These are phyloP conservation scores for Malassezia obtusa DNA, from an alignment of 1,284 basidiomycete species.

Conservation along the genomic window DNA sequence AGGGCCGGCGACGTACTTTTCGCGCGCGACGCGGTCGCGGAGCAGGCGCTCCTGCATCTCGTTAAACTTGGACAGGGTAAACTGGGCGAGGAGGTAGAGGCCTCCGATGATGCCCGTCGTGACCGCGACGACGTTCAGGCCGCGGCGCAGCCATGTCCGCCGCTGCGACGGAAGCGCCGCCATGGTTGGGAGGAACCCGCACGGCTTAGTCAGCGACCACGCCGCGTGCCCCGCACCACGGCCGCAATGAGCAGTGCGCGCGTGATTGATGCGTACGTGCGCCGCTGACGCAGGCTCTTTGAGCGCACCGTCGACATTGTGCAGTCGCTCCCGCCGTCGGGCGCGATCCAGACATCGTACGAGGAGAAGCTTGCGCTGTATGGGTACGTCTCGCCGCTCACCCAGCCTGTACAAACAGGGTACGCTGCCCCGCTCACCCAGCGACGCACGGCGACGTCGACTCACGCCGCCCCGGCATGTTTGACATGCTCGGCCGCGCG, in stretches of 20 bases:
- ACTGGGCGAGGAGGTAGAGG: conserved; percentile 60
- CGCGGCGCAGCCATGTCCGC: conserved; percentile 15
- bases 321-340: conserved; percentile 76
- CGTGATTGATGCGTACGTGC: conserved; percentile 36
- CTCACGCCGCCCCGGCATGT: conserved; percentile 69
- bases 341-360: conserved; percentile 90
- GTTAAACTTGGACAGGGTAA: conserved; percentile 59
- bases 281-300: conserved; percentile 58
- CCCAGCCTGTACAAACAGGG: conserved; percentile 48
- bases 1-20: conserved; percentile 56
- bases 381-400: conserved; percentile 53
- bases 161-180: background rate
- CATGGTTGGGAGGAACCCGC: conserved; percentile 5
- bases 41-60: conserved; percentile 62
- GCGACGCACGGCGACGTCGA: conserved; percentile 80
- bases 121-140: conserved; percentile 35
- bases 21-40: conserved; percentile 59
- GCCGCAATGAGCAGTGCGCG: conserved; percentile 40
- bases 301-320: conserved; percentile 88
- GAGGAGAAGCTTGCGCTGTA: conserved; percentile 94
- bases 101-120: conserved; percentile 56
- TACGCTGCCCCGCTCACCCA: conserved; percentile 41
- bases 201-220: conserved; percentile 1
- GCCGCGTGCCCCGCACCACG: background rate
- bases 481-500: conserved; percentile 83